Evolutionary conservation across 352 stramenopile species (phyloP).

Genomic region (Phytophthora parvispora): DNA sequence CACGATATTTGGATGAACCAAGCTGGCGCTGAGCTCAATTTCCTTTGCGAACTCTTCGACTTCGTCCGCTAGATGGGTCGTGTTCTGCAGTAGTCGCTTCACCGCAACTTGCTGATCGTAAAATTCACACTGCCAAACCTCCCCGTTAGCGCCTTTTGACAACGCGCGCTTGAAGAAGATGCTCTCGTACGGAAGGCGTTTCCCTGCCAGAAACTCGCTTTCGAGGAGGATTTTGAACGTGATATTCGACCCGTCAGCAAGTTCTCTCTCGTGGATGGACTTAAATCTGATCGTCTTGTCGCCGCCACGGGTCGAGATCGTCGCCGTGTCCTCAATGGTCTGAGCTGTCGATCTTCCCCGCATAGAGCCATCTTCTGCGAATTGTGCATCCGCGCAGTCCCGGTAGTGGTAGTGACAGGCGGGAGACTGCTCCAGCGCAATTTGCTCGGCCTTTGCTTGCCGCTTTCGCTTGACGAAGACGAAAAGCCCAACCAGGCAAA

Average conservation of each 20-base stretch:
- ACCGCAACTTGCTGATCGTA: constrained; percentile 42
- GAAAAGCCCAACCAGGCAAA: constrained; percentile 16
- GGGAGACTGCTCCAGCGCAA: constrained; percentile 16
- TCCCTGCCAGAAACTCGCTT: constrained; percentile 16
- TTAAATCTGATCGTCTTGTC: constrained; percentile 27
- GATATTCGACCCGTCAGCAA: constrained; percentile 9
- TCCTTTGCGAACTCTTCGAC: constrained; percentile 46
- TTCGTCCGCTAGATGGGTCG: constrained; percentile 34
- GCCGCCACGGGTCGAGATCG: constrained; percentile 9
- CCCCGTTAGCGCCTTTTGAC: constrained; percentile 55
- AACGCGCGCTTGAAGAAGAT: constrained; percentile 38
- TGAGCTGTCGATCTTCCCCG: background rate
- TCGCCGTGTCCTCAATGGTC: constrained; percentile 13
- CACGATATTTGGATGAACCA: constrained; percentile 47
- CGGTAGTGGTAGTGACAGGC: background rate
- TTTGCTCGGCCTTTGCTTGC: constrained; percentile 3
- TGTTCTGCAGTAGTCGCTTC: constrained; percentile 48
- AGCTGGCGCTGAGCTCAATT: constrained; percentile 43
- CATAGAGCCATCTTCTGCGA: background rate
- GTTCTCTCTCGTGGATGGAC: constrained; percentile 1
- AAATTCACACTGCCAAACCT: constrained; percentile 57
- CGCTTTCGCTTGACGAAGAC: constrained; percentile 14
- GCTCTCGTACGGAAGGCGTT: constrained; percentile 34
- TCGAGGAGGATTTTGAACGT: constrained; percentile 25
- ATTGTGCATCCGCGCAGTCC: constrained; percentile 1